Base-by-base conservation (phyloP, 2,329 filamentous ascomycete species). In the Botrytis tulipae region DNA sequence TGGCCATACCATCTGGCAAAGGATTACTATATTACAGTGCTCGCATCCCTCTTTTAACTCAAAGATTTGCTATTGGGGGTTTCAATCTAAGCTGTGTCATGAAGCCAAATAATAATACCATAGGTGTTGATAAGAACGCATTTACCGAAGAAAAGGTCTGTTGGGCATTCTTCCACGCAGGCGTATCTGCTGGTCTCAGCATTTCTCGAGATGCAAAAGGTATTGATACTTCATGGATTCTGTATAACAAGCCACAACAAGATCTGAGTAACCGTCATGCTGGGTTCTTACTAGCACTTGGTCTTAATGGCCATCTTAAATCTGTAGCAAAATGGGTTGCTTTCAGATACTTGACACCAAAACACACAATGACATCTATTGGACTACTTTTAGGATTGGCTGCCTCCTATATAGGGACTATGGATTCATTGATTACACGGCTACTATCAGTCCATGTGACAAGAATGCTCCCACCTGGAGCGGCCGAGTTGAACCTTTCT, bases 291-390 rank as follows among this genome's bases (percentile, higher is more conserved):
- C 86, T 99, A 0, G 96, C 94, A 7, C 86, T 99, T 7, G 96
- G 96, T 5, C 85, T 99, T 37, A 98, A 98, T 78, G 97, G 96
- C 0, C 97, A 99, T 83, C 85, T 99, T n/a, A 96, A 93, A 78
- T 92, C 90, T 12, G 88, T 99, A 42, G 96, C 96, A 4, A 98
- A 98, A 84, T 99, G 96, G 95, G 92, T 99, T 61, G 95, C 95
- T 14, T 99, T 98, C 87, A 98, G 98, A 80, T 99, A 99, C 78
- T 85, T 99, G n/a, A 99, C 96, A 0, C 95, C 96, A 1, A 99
- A 99, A 80, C 97, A 99, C 82, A 97, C 95, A 40, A 99, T 99
- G 96, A 98, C 96, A 37, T 98, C 96, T 0, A 95, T 99, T 72
- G 96, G 96, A 16, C 86, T 99, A n/a, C 86, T 99, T 4, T 86